Evolutionary conservation across 345 rosid species (phyloP).

Genomic region (Corchorus olitorius): DNA sequence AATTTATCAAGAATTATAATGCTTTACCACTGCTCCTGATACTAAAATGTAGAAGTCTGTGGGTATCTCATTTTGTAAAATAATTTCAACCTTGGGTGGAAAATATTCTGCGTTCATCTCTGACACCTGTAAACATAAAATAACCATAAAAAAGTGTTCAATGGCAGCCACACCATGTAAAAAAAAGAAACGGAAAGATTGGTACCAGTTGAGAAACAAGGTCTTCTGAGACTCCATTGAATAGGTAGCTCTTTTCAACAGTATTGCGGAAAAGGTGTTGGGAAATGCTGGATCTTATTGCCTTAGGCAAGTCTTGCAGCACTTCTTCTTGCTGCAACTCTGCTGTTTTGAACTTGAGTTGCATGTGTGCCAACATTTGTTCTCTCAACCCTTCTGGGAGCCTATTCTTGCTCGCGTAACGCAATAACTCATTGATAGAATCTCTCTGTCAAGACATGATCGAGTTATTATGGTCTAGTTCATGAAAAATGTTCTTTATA

Average conservation of each 20-base stretch:
- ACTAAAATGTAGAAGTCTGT: conserved; percentile 87
- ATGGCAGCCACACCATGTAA: background rate
- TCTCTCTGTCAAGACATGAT: conserved; percentile 59
- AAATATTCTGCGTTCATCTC: conserved; percentile 87
- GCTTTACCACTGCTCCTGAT: conserved; percentile 84
- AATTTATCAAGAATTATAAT: background rate
- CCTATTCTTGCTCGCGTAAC: conserved; percentile 76
- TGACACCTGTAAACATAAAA: conserved; percentile 52
- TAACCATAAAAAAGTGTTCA: background rate
- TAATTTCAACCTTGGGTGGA: conserved; percentile 88
- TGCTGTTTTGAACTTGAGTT: conserved; percentile 84
- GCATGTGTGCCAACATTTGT: conserved; percentile 93
- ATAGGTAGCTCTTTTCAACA: conserved; percentile 65
- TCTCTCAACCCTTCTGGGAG: conserved; percentile 82
- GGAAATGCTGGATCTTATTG: conserved; percentile 81
- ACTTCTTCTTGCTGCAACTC: conserved; percentile 90
- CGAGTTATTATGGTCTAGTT: background rate
- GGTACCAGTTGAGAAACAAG: conserved; percentile 75
- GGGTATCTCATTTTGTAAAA: conserved; percentile 84
- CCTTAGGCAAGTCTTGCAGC: conserved; percentile 81
- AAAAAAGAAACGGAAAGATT: background rate
- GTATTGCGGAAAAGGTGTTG: conserved; percentile 72
- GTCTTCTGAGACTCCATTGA: conserved; percentile 72
- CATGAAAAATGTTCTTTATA: background rate
- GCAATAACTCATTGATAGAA: conserved; percentile 69